phyloP scores from a whole-genome alignment of 106 monocot species.

The Dendrobium huoshanense region DNA sequence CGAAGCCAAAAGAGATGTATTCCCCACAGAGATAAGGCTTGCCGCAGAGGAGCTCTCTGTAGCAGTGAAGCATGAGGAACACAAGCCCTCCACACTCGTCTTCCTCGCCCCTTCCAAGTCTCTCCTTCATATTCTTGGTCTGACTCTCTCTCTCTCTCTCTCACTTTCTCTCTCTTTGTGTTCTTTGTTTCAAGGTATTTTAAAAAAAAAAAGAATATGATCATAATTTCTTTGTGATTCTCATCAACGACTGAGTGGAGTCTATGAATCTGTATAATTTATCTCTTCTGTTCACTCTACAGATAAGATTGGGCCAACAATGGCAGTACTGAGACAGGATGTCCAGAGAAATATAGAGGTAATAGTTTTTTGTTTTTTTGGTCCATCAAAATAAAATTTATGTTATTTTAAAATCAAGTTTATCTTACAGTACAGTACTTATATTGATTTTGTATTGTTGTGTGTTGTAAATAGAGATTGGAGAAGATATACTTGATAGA shows the following conservation, averaged over 20 bases:
- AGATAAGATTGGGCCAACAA: slow-evolving; percentile 84
- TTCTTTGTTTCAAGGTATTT: too few species aligned
- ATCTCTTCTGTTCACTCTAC: background rate
- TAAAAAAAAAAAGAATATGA: too few species aligned
- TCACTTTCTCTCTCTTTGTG: background rate
- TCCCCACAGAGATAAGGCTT: background rate
- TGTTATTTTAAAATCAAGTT: background rate
- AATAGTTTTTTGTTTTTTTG: background rate
- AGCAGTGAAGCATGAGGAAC: background rate
- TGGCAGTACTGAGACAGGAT: slow-evolving; percentile 58
- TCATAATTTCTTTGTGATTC: too few species aligned
- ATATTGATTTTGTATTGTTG: background rate
- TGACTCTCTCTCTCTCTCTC: background rate
- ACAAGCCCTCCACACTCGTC: background rate
- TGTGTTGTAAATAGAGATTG: slow-evolving; percentile 38
- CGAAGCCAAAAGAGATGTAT: background rate
- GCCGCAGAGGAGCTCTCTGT: slow-evolving; percentile 7
- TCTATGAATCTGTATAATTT: background rate
- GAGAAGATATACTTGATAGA: slow-evolving; percentile 39
- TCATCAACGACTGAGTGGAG: too few species aligned
- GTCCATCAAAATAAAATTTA: background rate
- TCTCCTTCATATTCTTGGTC: background rate
- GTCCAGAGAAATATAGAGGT: slow-evolving; percentile 32
- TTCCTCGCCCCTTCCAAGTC: background rate
- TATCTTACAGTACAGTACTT: background rate